A percentile compares a stretch with the other conserved stretches of the same genome.
Conservation (phyloP, 2,329 filamentous ascomycete species). For the Arachnomyces sp. region DNA sequence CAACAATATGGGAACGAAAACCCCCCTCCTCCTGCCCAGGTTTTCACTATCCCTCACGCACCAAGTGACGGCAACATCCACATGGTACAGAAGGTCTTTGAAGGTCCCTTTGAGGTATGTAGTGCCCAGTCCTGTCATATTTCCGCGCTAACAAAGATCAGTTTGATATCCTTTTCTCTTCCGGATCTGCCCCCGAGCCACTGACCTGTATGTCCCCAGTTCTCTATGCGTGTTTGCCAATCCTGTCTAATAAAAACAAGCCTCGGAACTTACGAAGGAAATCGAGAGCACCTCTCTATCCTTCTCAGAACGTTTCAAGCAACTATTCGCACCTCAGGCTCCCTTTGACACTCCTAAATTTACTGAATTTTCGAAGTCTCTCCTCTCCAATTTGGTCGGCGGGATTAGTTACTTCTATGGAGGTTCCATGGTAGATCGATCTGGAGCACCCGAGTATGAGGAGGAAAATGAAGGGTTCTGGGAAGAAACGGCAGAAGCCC, state of each 20-base stretch:
- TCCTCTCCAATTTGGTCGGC: slow-evolving; percentile 90
- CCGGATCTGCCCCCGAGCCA: slow-evolving; percentile 53
- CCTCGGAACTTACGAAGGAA: slow-evolving; percentile 59
- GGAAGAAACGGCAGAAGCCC: slow-evolving; percentile 78
- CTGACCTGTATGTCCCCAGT: slow-evolving; percentile 40
- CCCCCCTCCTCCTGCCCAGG: slow-evolving; percentile 72
- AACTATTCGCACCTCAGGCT: slow-evolving; percentile 61
- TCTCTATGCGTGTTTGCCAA: background rate
- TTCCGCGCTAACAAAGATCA: slow-evolving; percentile 27
- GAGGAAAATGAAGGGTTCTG: slow-evolving; percentile 94
- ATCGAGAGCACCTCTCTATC: slow-evolving; percentile 57
- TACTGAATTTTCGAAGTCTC: slow-evolving; percentile 69
- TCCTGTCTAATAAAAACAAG: slow-evolving; percentile 17
- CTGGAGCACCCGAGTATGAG: slow-evolving; percentile 84
- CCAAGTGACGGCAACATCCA: slow-evolving; percentile 64
- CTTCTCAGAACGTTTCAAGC: slow-evolving; percentile 67
- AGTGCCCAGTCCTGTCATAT: background rate
- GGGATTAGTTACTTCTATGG: slow-evolving; percentile 95
- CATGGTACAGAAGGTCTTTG: slow-evolving; percentile 82
- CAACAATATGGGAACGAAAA: slow-evolving; percentile 54
- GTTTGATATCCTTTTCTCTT: slow-evolving; percentile 88
- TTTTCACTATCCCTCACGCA: slow-evolving; percentile 67
- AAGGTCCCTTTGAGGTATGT: slow-evolving; percentile 66
- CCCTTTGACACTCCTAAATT: slow-evolving; percentile 71
- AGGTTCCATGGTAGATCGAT: slow-evolving; percentile 78